Conservation (phyloP, 495 filamentous ascomycete genomes). For the Neurospora sp. region DNA sequence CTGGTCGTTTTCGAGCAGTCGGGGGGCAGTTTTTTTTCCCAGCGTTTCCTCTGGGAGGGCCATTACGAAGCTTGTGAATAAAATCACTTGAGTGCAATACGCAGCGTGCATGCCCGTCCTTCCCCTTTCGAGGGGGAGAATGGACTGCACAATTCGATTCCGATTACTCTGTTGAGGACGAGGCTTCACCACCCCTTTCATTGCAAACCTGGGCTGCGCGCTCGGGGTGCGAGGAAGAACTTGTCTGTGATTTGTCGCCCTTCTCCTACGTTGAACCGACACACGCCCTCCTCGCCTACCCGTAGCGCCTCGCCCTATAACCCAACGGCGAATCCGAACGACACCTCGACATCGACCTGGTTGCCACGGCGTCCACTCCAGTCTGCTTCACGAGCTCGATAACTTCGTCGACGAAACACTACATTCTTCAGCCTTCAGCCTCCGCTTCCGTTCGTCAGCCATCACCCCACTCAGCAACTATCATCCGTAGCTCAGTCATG, state of each 20-base stretch:
- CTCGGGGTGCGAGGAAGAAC: neutral
- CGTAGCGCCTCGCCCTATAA: neutral
- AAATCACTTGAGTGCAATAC: constrained; percentile 97
- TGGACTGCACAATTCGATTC: constrained; percentile 90
- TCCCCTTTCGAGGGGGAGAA: constrained; percentile 17
- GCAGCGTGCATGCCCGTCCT: constrained; percentile 56
- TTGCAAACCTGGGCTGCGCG: neutral
- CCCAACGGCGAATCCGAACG: neutral
- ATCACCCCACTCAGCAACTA: neutral
- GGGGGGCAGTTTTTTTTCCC: constrained; percentile 15
- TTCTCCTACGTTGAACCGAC: neutral
- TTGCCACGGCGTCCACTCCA: neutral
- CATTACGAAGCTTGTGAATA: constrained; percentile 85
- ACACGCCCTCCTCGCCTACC: neutral
- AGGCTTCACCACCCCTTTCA: constrained; percentile 46
- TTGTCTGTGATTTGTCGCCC: neutral
- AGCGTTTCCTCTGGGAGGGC: constrained; percentile 67
- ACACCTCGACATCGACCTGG: neutral
- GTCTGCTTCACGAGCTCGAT: neutral
- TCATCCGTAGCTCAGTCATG: neutral
- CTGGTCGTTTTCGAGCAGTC: constrained; percentile 26
- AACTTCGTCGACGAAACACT: neutral
- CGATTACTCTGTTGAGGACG: constrained; percentile 87
- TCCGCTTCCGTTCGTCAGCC: neutral
- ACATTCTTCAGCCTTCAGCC: no score